Percentiles rank a stretch among this genome's conserved stretches.
These are phyloP conservation scores for Dendrobium catenatum DNA, from an alignment of 106 monocot species.

Conservation along the genomic window DNA sequence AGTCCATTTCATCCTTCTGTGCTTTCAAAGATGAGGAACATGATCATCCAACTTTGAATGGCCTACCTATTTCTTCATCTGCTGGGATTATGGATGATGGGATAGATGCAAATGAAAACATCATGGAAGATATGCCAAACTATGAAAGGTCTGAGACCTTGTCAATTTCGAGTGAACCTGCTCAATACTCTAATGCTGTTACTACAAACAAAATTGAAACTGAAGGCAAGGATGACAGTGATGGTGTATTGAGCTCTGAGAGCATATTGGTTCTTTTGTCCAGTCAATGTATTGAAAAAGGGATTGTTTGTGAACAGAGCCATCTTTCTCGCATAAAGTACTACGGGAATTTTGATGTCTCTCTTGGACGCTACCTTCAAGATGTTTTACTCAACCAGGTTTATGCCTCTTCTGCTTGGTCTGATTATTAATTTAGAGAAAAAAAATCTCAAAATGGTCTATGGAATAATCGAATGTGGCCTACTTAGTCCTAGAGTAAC, in stretches of 20 bases:
- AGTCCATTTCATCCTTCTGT: conserved; percentile 22
- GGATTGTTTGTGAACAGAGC: conserved; percentile 66
- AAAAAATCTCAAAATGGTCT: too few relatives aligned
- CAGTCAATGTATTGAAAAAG: conserved; percentile 50
- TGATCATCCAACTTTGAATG: conserved; percentile 12
- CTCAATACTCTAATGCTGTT: conserved; percentile 25
- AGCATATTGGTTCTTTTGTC: conserved; percentile 80
- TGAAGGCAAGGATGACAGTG: conserved; percentile 28
- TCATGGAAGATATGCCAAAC: conserved; percentile 21
- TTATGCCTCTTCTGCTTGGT: background rate
- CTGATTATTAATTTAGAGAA: background rate
- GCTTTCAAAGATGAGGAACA: conserved; percentile 13
- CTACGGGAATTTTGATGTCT: conserved; percentile 80
- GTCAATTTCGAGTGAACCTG: conserved; percentile 19
- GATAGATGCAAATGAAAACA: conserved; percentile 10
- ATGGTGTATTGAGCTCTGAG: conserved; percentile 49
- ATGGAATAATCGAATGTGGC: too few relatives aligned
- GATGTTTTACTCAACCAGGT: conserved; percentile 86
- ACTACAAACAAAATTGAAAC: conserved; percentile 1
- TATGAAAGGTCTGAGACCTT: conserved; percentile 9
- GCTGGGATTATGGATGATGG: conserved; percentile 15
- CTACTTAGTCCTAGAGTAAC: too few relatives aligned
- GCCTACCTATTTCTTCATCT: conserved; percentile 17
- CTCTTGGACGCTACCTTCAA: conserved; percentile 77
- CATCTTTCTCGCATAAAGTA: conserved; percentile 93